A percentile compares a stretch with the other conserved stretches of the same genome.
phyloP scores from a whole-genome alignment of 805 yeast genomes.

The Candida suzukii region DNA sequence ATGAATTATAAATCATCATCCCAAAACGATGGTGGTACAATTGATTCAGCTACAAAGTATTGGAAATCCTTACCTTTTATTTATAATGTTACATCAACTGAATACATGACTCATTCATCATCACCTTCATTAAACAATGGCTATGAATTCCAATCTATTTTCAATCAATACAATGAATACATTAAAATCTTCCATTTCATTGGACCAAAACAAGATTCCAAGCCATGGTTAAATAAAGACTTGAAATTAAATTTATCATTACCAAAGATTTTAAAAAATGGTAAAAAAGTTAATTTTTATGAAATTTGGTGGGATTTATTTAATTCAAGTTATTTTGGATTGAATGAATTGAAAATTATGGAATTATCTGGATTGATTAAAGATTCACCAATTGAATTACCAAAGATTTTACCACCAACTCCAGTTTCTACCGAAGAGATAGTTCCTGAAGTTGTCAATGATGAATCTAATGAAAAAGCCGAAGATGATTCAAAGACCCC shows the following conservation, averaged over 20 bases:
- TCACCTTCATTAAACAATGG: too few relatives aligned
- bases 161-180: conserved; percentile 19
- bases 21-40: conserved; percentile 1
- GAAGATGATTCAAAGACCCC: neutral
- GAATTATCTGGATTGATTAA: neutral
- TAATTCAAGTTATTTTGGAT: conserved; percentile 8
- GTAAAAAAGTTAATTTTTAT: conserved; percentile 13
- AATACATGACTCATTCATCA: neutral
- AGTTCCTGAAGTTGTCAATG: neutral
- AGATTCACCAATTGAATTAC: neutral
- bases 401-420: neutral
- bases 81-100: conserved; percentile 63
- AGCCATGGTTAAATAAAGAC: conserved; percentile 20
- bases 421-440: neutral
- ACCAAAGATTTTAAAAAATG: conserved; percentile 4
- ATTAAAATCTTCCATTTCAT: conserved; percentile 60
- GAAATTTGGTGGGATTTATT: conserved; percentile 25
- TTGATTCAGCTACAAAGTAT: conserved; percentile 12
- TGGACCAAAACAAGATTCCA: conserved; percentile 59
- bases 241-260: conserved; percentile 6
- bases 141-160: conserved; percentile 29
- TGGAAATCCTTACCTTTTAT: conserved; percentile 77
- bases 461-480: neutral
- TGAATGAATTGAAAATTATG: neutral
- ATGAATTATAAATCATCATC: conserved; percentile 3